Evolutionary conservation across 441 rosid genomes (phyloP).

Genomic region (Pelargonium fulgidum): DNA sequence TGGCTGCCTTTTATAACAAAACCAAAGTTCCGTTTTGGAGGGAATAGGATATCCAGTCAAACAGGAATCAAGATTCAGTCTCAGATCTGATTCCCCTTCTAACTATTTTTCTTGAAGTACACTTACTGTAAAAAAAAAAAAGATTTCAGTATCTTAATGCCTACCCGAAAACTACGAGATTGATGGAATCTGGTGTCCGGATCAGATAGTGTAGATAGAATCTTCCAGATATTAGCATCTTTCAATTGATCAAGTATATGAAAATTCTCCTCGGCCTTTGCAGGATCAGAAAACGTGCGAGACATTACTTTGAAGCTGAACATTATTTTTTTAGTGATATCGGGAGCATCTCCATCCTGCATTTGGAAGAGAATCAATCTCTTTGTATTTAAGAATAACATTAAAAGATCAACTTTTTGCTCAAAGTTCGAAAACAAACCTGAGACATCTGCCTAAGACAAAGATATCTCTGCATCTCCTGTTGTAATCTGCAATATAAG

Average conservation of each 20-base stretch:
- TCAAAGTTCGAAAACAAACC: slow-evolving; percentile 37
- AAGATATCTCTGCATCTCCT: slow-evolving; percentile 91
- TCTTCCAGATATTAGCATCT: slow-evolving; percentile 93
- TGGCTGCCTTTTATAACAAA: background rate
- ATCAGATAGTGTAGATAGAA: slow-evolving; percentile 64
- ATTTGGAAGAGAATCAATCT: slow-evolving; percentile 25
- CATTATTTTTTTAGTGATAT: slow-evolving; percentile 67
- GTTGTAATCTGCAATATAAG: slow-evolving; percentile 85
- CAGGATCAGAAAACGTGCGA: slow-evolving; percentile 77
- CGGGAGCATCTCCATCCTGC: slow-evolving; percentile 81
- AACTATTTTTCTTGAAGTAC: background rate
- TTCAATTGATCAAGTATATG: slow-evolving; percentile 89
- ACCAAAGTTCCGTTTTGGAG: background rate
- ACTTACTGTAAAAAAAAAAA: slow-evolving; percentile 12
- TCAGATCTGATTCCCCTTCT: background rate
- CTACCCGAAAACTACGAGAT: slow-evolving; percentile 67
- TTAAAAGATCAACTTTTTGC: slow-evolving; percentile 16
- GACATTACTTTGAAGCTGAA: slow-evolving; percentile 87
- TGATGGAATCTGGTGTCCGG: slow-evolving; percentile 61
- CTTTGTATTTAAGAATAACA: slow-evolving; percentile 13
- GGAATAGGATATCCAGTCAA: background rate
- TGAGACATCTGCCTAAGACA: slow-evolving; percentile 74
- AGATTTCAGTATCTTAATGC: slow-evolving; percentile 22
- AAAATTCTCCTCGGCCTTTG: slow-evolving; percentile 82
- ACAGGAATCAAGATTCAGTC: background rate